These are phyloP conservation scores for Poteriospumella lacustris DNA, from an alignment of 108 stramenopile genomes.

Conservation along the genomic window DNA sequence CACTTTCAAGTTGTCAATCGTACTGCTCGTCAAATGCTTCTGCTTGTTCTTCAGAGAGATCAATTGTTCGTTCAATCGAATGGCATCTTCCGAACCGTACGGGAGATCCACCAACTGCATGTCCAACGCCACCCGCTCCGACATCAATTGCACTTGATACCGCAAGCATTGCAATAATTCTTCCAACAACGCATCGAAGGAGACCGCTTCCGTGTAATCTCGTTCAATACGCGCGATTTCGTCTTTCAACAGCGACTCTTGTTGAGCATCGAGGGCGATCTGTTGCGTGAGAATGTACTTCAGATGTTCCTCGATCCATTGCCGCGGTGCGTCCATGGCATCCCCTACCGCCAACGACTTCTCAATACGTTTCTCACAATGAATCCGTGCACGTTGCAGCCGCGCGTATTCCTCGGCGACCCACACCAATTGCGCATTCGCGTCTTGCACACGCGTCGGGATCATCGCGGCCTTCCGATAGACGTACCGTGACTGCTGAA, in stretches of 20 bases:
- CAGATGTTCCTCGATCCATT: neutral
- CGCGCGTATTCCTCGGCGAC: neutral
- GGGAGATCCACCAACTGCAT: neutral
- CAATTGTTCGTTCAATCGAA: conserved; percentile 2
- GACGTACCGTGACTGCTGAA: neutral
- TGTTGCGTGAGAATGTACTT: neutral
- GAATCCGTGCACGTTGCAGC: neutral
- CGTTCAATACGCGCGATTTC: neutral
- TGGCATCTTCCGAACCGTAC: neutral
- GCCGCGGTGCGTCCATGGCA: too few relatives aligned
- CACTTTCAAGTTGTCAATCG: neutral
- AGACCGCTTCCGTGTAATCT: neutral
- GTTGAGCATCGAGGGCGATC: neutral
- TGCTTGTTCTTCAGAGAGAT: conserved; percentile 4
- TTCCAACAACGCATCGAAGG: neutral
- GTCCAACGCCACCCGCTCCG: neutral
- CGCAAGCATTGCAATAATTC: neutral
- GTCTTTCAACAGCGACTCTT: neutral
- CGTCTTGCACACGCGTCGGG: neutral
- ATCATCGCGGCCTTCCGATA: neutral
- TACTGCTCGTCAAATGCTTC: neutral
- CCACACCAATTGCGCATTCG: neutral
- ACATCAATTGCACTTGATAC: neutral
- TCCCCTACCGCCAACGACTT: neutral
- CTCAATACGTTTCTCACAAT: neutral